Conservation (phyloP, 2,329 filamentous ascomycete species). For the Myriosclerotinia duriaeana region DNA sequence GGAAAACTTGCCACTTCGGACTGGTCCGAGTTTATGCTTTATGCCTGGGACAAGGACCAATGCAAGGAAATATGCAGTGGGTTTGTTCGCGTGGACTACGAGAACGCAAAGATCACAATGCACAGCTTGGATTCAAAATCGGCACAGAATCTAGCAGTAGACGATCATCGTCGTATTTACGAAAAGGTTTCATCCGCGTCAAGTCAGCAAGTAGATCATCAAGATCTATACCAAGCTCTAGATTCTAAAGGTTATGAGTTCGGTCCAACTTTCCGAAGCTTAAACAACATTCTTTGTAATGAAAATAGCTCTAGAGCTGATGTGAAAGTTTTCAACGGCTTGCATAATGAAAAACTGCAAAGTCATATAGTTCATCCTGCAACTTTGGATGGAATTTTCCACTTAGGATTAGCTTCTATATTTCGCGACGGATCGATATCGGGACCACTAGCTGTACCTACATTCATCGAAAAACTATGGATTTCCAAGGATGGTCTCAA, state of each 20-base stretch:
- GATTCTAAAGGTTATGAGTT: slow-evolving; percentile 43
- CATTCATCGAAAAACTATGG: not conserved
- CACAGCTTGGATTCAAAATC: not conserved
- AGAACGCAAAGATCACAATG: not conserved
- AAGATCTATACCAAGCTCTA: slow-evolving; percentile 1
- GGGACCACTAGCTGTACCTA: slow-evolving; percentile 27
- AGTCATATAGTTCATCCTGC: slow-evolving; percentile 43
- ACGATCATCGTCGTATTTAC: not conserved
- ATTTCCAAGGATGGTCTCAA: not conserved
- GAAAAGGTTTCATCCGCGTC: not conserved
- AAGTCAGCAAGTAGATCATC: not conserved
- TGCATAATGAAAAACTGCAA: slow-evolving; percentile 24
- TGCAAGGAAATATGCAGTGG: slow-evolving; percentile 5
- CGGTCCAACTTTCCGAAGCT: slow-evolving; percentile 46
- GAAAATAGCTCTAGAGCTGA: slow-evolving; percentile 28
- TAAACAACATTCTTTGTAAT: slow-evolving; percentile 16
- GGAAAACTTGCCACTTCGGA: not conserved
- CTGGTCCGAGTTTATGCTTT: not conserved
- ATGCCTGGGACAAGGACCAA: not conserved
- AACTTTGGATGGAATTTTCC: slow-evolving; percentile 43
- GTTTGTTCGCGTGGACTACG: slow-evolving; percentile 5
- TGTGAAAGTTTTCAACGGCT: slow-evolving; percentile 23
- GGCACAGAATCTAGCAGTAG: not conserved
- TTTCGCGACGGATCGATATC: slow-evolving; percentile 27
- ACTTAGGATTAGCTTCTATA: slow-evolving; percentile 25